phyloP scores from a whole-genome alignment of 225 moss, liverwort and hornwort genomes.

The Lunularia cruciata region DNA sequence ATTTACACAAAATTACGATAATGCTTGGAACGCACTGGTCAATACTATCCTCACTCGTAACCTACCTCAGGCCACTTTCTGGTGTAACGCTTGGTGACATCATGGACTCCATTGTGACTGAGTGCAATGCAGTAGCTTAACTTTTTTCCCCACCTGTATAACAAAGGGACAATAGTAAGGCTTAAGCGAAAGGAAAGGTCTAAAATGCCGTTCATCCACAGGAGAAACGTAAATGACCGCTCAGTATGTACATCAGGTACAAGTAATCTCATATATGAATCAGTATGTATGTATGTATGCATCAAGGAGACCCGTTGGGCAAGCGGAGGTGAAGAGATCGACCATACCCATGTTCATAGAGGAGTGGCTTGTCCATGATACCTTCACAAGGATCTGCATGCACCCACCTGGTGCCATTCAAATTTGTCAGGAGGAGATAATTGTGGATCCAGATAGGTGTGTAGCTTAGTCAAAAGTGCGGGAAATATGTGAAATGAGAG shows the following conservation, averaged over 20 bases:
- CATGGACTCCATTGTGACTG: constrained; percentile 54
- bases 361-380: constrained; percentile 58
- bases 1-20: not conserved
- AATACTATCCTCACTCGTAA: not conserved
- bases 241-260: too few species aligned
- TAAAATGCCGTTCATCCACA: too few species aligned
- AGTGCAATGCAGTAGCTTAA: constrained; percentile 61
- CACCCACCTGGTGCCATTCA: constrained; percentile 48
- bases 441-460: too few species aligned
- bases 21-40: not conserved
- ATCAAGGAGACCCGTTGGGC: too few species aligned
- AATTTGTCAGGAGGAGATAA: constrained; percentile 10
- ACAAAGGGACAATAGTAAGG: too few species aligned
- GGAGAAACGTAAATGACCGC: too few species aligned
- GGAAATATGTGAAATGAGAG: too few species aligned
- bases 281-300: too few species aligned
- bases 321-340: not conserved
- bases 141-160: constrained; percentile 56
- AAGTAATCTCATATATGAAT: too few species aligned
- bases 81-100: constrained; percentile 72
- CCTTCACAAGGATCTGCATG: constrained; percentile 74
- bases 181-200: not conserved
- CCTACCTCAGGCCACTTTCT: constrained; percentile 58
- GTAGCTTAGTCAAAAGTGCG: too few species aligned
- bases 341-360: constrained; percentile 56